Base-by-base conservation (phyloP, 208 protist genomes). In the Polymyxa betae region DNA sequence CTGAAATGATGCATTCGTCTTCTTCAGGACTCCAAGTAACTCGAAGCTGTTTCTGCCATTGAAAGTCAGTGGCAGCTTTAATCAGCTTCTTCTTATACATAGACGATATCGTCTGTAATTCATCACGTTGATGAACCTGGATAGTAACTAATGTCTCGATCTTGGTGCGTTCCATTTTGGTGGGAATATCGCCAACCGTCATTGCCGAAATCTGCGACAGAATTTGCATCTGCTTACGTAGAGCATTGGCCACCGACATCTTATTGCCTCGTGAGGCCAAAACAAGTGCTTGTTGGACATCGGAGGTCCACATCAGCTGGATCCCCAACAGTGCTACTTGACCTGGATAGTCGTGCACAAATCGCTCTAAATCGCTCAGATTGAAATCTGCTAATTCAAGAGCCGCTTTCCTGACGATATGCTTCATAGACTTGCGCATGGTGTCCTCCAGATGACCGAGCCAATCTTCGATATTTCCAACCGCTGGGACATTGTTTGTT, bases 261-360 rank as follows among this genome's bases (percentile, higher is more conserved):
- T 64, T 77, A 87, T 96, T 95, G 72, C 95, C 94, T 12, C 40
- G 64, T 0, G 35, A 0, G 38, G 82, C 41, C 91, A 60, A 82
- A 91, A 77, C 54, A 0, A 98, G 96, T 90, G 96, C 97, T 45
- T 98, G 95, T 92, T 97, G 97, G 89, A 96, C 95, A 94, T 98
- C 96, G 0, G 93, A 92, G n/a, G 97, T 98, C 97, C 97, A 98
- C 93, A 98, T 95, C 90, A 98, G 96, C 95, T 98, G 97, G 88
- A 99, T 94, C 94, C 97, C 97, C 0, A 98, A 94, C 64, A 98
- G 95, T 43, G 96, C 94, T n/a, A 89, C 87, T 32, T 90, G 89
- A 0, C 89, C 97, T 0, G 96, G 97, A 94, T 98, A 98, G 91
- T 95, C 95, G 78, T 97, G 94, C 24, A 96, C 91, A 49, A 97